Percentiles rank a stretch among this genome's conserved stretches.
These are phyloP conservation scores for Phytophthora ohioensis DNA, from an alignment of 352 stramenopile species.

Conservation along the genomic window DNA sequence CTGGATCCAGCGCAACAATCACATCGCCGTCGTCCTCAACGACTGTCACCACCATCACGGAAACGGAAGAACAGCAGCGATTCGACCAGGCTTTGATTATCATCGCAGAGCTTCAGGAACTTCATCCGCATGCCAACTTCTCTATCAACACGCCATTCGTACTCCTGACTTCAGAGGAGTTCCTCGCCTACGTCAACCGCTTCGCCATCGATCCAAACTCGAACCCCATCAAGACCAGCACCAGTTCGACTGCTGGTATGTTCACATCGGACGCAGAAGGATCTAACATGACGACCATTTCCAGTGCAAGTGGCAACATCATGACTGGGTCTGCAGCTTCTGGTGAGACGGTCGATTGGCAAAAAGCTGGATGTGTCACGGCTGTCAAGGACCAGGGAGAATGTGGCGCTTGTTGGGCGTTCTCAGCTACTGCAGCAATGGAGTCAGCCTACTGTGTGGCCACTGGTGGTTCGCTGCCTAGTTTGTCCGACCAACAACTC, in stretches of 20 bases:
- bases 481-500: constrained; percentile 72
- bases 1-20: constrained; percentile 16
- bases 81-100: constrained; percentile 51
- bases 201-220: constrained; percentile 41
- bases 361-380: constrained; percentile 78
- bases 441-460: constrained; percentile 62
- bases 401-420: constrained; percentile 69
- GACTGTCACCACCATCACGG: constrained; percentile 23
- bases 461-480: constrained; percentile 40
- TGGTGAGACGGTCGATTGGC: constrained; percentile 75
- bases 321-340: constrained; percentile 49
- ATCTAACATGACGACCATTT: constrained; percentile 10
- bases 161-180: constrained; percentile 68
- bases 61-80: constrained; percentile 56
- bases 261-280: constrained; percentile 38
- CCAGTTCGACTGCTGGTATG: constrained; percentile 32
- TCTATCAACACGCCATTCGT: constrained; percentile 68
- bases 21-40: constrained; percentile 20
- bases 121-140: constrained; percentile 64
- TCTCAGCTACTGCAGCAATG: constrained; percentile 67
- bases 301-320: constrained; percentile 34
- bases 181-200: constrained; percentile 61
- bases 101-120: constrained; percentile 53
- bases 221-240: constrained; percentile 29
- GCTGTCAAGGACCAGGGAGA: constrained; percentile 60